A percentile compares a stretch with the other conserved stretches of the same genome.
These are phyloP conservation scores for Pleodorina starrii DNA, from an alignment of 139 green algal species.

Conservation along the genomic window DNA sequence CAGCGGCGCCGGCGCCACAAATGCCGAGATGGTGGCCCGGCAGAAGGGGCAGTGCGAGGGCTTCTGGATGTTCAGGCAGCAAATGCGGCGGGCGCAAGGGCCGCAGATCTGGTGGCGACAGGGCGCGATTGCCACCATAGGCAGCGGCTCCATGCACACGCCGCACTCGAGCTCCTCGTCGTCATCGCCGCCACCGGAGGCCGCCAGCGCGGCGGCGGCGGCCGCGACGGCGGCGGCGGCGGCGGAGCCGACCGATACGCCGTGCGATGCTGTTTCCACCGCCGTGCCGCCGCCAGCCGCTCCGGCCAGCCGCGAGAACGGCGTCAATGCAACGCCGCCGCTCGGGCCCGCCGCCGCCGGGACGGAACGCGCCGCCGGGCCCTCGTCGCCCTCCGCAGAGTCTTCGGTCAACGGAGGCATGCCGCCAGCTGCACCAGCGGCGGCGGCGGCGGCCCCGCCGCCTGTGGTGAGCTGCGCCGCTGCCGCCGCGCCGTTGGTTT, in stretches of 20 bases:
- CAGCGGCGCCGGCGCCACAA: background rate
- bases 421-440: background rate
- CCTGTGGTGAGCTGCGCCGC: background rate
- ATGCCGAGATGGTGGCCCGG: constrained; percentile 47
- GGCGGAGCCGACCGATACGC: background rate
- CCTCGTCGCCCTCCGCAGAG: background rate
- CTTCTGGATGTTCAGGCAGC: constrained; percentile 49
- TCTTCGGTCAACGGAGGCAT: constrained; percentile 12
- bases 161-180: constrained; percentile 54
- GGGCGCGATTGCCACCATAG: constrained; percentile 24
- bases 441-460: background rate
- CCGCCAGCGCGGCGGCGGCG: background rate
- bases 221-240: background rate
- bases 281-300: background rate
- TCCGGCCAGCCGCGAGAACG: background rate
- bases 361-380: too few species aligned
- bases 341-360: background rate
- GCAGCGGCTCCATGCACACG: constrained; percentile 52
- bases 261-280: background rate
- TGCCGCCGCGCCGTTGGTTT: background rate
- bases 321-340: background rate
- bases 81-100: constrained; percentile 51
- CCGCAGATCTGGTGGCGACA: constrained; percentile 53
- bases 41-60: constrained; percentile 58
- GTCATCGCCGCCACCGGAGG: background rate